Evolutionary conservation across 768 basidiomycete genomes (phyloP), one percentile per base, ranked within the genome.

Genomic region (Leccinum longicurvipes): DNA sequence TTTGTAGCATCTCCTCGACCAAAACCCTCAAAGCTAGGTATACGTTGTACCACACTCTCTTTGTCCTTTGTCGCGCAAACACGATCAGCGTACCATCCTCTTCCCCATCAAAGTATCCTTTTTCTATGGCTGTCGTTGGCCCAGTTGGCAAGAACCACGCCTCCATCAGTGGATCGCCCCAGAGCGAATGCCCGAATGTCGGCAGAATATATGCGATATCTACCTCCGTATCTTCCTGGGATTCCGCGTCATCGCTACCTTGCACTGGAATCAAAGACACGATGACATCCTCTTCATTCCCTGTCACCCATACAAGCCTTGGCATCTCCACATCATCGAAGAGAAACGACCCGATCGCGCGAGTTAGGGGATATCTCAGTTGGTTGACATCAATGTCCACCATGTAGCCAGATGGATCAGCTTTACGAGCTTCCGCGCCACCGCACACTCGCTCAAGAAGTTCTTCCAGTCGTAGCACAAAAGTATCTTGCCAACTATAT

Each of bases 291-390:
- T 83, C 77, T 14, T 81, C 80, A 10, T 77, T 78, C 1, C 81
- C 82, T 3, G 84, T 82, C 58, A 86, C 77, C 79, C 84, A 84
- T 27, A 89, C 67, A 14, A 91, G 73, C 3, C 82, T 81, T 6
- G 89, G 87, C 6, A 83, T 83, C 51, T 87, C 84, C 51, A 83
- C 86, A 54, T 91, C 89, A 60, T 89, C 87, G 60, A 91, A 91
- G 14, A 91, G 76, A 66, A 82, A 90, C 49, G 78, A 84, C 14
- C 82, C 85, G 55, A 91, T 89, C 21, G 89, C 89, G 23, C 86
- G 84, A 23, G 80, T 81, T 41, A 89, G 79, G 61, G 72, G 74
- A 4, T 63, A 60, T 29, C 83, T 79, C 51, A 87, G 74, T 25
- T 76, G 72, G 23, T 64, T 60, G 50, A 78, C 76, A 27, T 72